Base-by-base conservation (phyloP, 1,284 basidiomycete species). In the Tilletiaria anomala region DNA sequence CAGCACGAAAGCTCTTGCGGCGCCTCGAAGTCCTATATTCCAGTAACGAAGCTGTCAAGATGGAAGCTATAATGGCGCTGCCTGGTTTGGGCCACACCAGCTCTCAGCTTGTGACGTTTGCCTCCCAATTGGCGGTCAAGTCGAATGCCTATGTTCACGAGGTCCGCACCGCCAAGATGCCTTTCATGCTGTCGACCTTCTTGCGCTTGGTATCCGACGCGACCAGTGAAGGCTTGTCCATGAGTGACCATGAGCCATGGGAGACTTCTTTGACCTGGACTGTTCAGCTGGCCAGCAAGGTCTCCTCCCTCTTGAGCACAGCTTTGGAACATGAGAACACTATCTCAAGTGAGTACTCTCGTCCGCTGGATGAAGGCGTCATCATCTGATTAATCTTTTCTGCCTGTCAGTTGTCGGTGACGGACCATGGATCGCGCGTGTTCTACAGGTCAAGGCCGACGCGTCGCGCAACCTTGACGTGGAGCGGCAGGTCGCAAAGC, bases 401-500 rank as follows among this genome's bases (percentile, higher is more conserved):
- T 26, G 26, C n/a, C 33, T 32, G 16, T 14, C 40, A 23, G 51
- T 65, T 42, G 36, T 42, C 21, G 61, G 56, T 19, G 31, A 45
- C 1, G 42, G 39, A 3, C 93, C 93, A 0, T 97, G 91, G 91
- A 71, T 86, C 0, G 71, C 76, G 0, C 77, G 93, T n/a, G 76
- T 91, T 4, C 76, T 76, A n/a, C 78, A 85, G 54, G 79, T 99
- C 70, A 85, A 86, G 65, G 76, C 81, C 0, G 78, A 74, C 17
- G 76, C 82, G 1, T 79, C 84, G 0, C 75, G 85, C 69, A 94
- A 94, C 57, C 75, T 84, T 14, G 89, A 94, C 61, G 85, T 88
- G 0, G 89, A 96, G 65, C 76, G 80, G 36, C 84, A 84, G 67
- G 78, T 88, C 6, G 71, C 77, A 3, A 80, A 84, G 53, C 75